Evolutionary conservation across 1,284 basidiomycete species (phyloP).

Genomic region (Chiua sp.): DNA sequence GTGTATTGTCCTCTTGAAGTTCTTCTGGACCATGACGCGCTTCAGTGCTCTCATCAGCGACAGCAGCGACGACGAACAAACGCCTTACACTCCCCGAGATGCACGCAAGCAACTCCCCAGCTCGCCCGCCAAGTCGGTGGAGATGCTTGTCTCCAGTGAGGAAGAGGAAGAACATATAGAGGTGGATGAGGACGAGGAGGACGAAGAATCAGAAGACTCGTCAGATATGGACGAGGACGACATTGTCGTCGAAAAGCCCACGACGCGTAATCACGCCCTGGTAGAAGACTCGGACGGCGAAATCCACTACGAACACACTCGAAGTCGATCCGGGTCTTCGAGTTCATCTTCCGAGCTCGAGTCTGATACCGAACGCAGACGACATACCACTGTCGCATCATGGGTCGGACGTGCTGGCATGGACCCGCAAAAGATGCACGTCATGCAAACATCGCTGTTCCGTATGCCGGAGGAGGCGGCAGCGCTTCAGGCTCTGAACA

Average conservation of each 20-base stretch:
- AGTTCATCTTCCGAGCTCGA: constrained; percentile 40
- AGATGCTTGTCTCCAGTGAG: constrained; percentile 28
- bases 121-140: constrained; percentile 23
- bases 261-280: constrained; percentile 45
- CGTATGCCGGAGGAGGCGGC: constrained; percentile 72
- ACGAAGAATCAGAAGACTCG: constrained; percentile 44
- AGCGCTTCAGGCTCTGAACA: constrained; percentile 55
- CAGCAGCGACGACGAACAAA: constrained; percentile 45
- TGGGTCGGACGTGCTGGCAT: constrained; percentile 76
- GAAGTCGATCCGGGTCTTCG: constrained; percentile 39
- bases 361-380: constrained; percentile 29
- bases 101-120: constrained; percentile 16
- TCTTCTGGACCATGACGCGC: constrained; percentile 41
- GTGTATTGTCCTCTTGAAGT: constrained; percentile 28
- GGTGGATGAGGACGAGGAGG: constrained; percentile 39
- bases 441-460: constrained; percentile 92
- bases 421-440: constrained; percentile 84
- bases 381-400: constrained; percentile 47
- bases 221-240: constrained; percentile 60
- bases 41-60: constrained; percentile 49
- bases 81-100: constrained; percentile 29
- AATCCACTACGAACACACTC: constrained; percentile 48
- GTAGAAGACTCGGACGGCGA: constrained; percentile 58
- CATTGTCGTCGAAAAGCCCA: constrained; percentile 34
- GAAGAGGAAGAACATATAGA: constrained; percentile 29